Percentiles rank a stretch among this genome's conserved stretches.
These are phyloP conservation scores for Didymella pomorum DNA, from an alignment of 2,329 filamentous ascomycete species.

Conservation along the genomic window DNA sequence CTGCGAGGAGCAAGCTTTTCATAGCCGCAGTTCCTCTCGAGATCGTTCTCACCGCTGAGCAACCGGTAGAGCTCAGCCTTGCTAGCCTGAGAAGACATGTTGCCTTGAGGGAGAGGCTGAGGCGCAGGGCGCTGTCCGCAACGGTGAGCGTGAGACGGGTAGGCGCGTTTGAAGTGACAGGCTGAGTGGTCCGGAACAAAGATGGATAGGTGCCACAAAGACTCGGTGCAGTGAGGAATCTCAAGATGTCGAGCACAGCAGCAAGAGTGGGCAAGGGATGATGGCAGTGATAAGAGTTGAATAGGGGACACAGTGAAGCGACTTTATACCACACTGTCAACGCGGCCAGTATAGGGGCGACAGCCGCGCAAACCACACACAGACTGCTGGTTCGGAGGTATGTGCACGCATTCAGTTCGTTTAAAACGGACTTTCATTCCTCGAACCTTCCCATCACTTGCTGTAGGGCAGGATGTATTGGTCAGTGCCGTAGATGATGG, in stretches of 20 bases:
- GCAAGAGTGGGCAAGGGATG: neutral
- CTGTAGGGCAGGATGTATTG: neutral
- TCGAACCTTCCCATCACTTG: neutral
- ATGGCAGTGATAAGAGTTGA: neutral
- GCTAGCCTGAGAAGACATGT: conserved; percentile 4
- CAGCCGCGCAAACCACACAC: conserved; percentile 1
- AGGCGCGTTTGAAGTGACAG: neutral
- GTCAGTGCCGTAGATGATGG: neutral
- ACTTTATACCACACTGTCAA: neutral
- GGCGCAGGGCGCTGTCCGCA: neutral
- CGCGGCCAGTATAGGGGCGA: neutral
- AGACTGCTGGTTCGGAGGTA: neutral
- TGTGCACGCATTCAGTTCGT: neutral
- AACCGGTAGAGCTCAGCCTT: conserved; percentile 7
- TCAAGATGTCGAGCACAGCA: neutral
- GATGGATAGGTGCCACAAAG: neutral
- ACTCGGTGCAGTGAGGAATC: neutral
- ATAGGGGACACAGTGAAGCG: neutral
- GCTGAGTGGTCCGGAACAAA: neutral
- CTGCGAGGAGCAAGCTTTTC: neutral
- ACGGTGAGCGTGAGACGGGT: conserved; percentile 1
- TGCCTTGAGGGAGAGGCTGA: conserved; percentile 2
- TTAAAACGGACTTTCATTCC: neutral
- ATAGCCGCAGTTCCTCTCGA: neutral
- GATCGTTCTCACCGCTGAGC: neutral